A percentile compares a stretch with the other conserved stretches of the same genome.
Evolutionary conservation across 2,329 filamentous ascomycete species (phyloP).

Genomic region (Zymoseptoria ardabiliae): DNA sequence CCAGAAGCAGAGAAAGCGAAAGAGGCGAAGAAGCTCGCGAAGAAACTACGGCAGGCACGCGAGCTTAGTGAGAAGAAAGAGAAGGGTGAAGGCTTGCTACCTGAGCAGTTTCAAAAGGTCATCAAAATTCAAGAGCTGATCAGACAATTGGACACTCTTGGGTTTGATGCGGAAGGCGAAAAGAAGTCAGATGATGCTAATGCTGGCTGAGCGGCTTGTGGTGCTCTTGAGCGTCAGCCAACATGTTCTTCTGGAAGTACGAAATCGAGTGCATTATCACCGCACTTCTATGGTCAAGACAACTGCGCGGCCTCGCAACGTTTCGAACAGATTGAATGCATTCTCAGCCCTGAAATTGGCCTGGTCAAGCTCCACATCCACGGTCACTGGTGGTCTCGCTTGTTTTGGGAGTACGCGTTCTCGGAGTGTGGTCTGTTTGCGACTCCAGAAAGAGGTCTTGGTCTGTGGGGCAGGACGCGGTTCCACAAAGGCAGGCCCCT

Average conservation of each 20-base stretch:
- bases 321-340: conserved; percentile 40
- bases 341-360: conserved; percentile 38
- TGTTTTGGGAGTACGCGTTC: conserved; percentile 1
- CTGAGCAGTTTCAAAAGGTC: conserved; percentile 94
- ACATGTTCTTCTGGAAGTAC: background rate
- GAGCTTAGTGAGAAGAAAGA: conserved; percentile 90
- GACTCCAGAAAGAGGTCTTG: conserved; percentile 12
- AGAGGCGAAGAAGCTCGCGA: conserved; percentile 82
- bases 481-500: conserved; percentile 1
- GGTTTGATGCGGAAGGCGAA: conserved; percentile 74
- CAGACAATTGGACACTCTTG: conserved; percentile 75
- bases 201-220: conserved; percentile 5
- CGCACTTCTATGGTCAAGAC: conserved; percentile 20
- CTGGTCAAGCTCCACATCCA: conserved; percentile 32
- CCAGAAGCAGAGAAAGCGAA: conserved; percentile 78
- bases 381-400: conserved; percentile 11
- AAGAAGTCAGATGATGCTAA: conserved; percentile 25
- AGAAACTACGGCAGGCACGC: conserved; percentile 89
- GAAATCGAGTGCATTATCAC: conserved; percentile 7
- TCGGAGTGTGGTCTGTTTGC: conserved; percentile 15
- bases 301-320: conserved; percentile 22
- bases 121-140: conserved; percentile 95
- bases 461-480: conserved; percentile 6
- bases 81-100: conserved; percentile 71
- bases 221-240: background rate